Evolutionary conservation across 495 filamentous ascomycete genomes (phyloP).

Genomic region (Annulohypoxylon bovei): DNA sequence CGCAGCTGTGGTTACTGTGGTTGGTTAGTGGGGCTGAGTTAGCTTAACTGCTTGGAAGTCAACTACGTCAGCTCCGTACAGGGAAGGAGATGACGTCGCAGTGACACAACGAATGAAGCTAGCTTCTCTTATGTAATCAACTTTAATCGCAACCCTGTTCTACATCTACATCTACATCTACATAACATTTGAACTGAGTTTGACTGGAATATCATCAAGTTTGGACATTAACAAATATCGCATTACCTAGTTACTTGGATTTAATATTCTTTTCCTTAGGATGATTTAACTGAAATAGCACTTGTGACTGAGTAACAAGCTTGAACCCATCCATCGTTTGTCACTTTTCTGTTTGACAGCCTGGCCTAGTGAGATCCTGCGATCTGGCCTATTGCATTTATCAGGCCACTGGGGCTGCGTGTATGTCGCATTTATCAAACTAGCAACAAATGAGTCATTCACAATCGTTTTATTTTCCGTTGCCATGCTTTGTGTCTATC

Average conservation of each 20-base stretch:
- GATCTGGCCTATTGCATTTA: slow-evolving; percentile 30
- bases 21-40: slow-evolving; percentile 34
- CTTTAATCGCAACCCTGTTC: background rate
- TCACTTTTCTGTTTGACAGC: slow-evolving; percentile 1
- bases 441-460: slow-evolving; percentile 5
- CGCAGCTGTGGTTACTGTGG: slow-evolving; percentile 12
- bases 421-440: slow-evolving; percentile 12
- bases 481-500: background rate
- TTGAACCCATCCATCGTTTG: background rate
- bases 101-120: background rate
- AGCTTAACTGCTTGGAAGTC: slow-evolving; percentile 28
- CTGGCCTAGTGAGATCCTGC: slow-evolving; percentile 1
- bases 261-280: background rate
- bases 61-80: slow-evolving; percentile 38
- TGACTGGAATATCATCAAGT: background rate
- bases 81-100: slow-evolving; percentile 36
- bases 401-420: slow-evolving; percentile 21
- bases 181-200: background rate
- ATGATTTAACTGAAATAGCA: background rate
- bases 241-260: too few species aligned
- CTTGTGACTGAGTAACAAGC: background rate
- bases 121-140: background rate
- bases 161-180: background rate
- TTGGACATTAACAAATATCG: background rate
- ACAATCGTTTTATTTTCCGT: background rate